A percentile compares a stretch with the other conserved stretches of the same genome.
Conservation (phyloP, 768 basidiomycete species). For the Suillus bovinus region DNA sequence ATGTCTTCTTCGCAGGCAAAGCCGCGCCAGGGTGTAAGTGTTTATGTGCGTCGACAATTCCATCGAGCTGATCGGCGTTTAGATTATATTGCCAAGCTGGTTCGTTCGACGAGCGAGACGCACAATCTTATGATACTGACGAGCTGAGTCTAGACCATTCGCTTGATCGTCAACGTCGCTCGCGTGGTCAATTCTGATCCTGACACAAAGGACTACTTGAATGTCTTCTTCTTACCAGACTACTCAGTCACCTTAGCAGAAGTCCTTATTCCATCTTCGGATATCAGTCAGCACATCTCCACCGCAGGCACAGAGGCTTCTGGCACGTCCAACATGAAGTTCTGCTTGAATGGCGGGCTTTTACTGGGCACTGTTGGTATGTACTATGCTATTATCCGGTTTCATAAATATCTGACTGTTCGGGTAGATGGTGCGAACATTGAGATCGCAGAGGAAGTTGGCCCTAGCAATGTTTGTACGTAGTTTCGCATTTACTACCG, state of each 20-base stretch:
- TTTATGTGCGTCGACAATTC: neutral
- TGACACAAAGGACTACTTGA: conserved; percentile 84
- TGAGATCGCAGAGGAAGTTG: conserved; percentile 95
- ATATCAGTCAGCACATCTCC: conserved; percentile 95
- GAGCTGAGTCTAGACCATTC: conserved; percentile 70
- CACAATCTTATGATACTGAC: conserved; percentile 1
- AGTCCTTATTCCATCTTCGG: conserved; percentile 86
- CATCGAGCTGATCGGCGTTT: conserved; percentile 12
- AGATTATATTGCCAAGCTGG: conserved; percentile 93
- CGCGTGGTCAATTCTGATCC: conserved; percentile 69
- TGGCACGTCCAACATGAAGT: conserved; percentile 85
- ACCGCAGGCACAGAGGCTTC: conserved; percentile 95
- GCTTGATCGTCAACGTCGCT: conserved; percentile 90
- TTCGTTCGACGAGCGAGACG: conserved; percentile 27
- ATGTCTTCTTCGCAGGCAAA: conserved; percentile 97
- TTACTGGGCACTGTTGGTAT: conserved; percentile 79
- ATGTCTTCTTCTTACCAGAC: conserved; percentile 94
- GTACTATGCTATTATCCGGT: conserved; percentile 16
- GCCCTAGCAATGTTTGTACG: conserved; percentile 89
- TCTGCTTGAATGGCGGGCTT: conserved; percentile 89
- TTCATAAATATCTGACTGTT: neutral
- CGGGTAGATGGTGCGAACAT: conserved; percentile 86
- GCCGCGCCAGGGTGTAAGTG: conserved; percentile 88
- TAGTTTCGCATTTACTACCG: conserved; percentile 23
- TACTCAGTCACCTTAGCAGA: conserved; percentile 88